Evolutionary conservation across 2,329 filamentous ascomycete genomes (phyloP).

Genomic region (Fusarium incarnatum): DNA sequence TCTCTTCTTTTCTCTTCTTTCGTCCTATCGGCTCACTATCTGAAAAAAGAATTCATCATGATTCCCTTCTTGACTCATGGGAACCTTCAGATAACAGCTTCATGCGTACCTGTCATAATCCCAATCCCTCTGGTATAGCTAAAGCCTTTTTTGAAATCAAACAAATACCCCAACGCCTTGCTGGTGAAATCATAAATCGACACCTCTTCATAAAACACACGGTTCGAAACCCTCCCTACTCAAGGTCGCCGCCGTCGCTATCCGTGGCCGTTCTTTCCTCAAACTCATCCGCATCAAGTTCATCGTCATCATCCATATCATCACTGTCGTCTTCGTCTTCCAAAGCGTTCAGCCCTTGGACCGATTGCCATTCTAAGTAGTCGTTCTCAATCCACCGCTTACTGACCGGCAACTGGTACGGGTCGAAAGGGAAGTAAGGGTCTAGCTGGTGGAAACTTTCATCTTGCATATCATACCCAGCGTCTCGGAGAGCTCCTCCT

Average conservation of each 20-base stretch:
- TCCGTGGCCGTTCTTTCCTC: conserved; percentile 65
- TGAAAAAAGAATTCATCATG: conserved; percentile 1
- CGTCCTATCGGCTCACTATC: neutral
- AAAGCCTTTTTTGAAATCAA: conserved; percentile 24
- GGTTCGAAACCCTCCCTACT: conserved; percentile 45
- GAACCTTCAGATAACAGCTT: neutral
- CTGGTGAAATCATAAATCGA: conserved; percentile 28
- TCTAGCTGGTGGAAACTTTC: conserved; percentile 88
- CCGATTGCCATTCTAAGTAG: conserved; percentile 83
- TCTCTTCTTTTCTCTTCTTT: conserved; percentile 1
- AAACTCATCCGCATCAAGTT: conserved; percentile 58
- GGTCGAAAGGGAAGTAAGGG: conserved; percentile 97
- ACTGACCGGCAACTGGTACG: conserved; percentile 89
- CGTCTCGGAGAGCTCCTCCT: conserved; percentile 66
- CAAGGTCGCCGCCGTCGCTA: conserved; percentile 58
- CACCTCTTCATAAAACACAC: conserved; percentile 9
- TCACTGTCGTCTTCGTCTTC: conserved; percentile 67
- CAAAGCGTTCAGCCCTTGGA: conserved; percentile 73
- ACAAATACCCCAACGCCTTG: conserved; percentile 39
- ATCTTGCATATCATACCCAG: conserved; percentile 64
- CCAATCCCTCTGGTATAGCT: conserved; percentile 28
- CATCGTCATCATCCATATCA: conserved; percentile 63
- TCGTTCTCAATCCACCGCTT: conserved; percentile 88
- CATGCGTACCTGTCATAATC: conserved; percentile 15
- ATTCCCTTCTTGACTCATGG: conserved; percentile 18